These are phyloP conservation scores for Puccinia coronata DNA, from an alignment of 1,284 basidiomycete genomes.

Conservation along the genomic window DNA sequence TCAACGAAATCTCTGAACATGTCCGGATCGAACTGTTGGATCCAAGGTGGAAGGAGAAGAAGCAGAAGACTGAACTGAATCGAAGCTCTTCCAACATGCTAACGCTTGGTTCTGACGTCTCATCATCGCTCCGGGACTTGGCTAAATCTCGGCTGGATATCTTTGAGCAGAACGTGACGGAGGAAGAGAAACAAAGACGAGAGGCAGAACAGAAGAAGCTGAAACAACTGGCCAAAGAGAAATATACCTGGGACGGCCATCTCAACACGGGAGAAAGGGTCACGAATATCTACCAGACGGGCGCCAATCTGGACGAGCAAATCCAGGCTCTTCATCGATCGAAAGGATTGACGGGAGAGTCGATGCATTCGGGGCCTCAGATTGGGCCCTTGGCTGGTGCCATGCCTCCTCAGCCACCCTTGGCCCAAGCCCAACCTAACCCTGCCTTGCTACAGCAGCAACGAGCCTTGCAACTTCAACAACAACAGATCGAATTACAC, in stretches of 20 bases:
- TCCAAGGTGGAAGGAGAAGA: slow-evolving; percentile 94
- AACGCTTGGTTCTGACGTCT: slow-evolving; percentile 73
- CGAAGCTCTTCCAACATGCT: slow-evolving; percentile 82
- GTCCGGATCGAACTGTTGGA: slow-evolving; percentile 98
- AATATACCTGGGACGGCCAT: slow-evolving; percentile 93
- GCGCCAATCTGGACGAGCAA: slow-evolving; percentile 89
- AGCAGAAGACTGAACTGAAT: slow-evolving; percentile 78
- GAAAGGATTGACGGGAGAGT: slow-evolving; percentile 69
- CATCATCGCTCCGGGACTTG: slow-evolving; percentile 83
- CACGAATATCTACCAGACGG: slow-evolving; percentile 82
- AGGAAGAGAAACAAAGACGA: slow-evolving; percentile 81
- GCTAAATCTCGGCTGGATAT: slow-evolving; percentile 90
- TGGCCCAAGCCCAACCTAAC: slow-evolving; percentile 67
- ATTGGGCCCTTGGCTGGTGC: slow-evolving; percentile 67
- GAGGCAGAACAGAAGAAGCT: slow-evolving; percentile 77
- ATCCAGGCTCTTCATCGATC: slow-evolving; percentile 88
- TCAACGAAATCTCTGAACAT: slow-evolving; percentile 93
- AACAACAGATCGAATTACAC: slow-evolving; percentile 76
- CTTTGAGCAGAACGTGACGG: slow-evolving; percentile 74
- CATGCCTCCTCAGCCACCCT: slow-evolving; percentile 45
- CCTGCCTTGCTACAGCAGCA: slow-evolving; percentile 61
- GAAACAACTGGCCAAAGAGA: slow-evolving; percentile 78
- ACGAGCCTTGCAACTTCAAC: slow-evolving; percentile 74
- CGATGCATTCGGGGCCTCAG: slow-evolving; percentile 67
- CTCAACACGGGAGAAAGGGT: slow-evolving; percentile 84